Base-by-base conservation (phyloP, 2,329 filamentous ascomycete genomes). In the Byssochlamys sp. region DNA sequence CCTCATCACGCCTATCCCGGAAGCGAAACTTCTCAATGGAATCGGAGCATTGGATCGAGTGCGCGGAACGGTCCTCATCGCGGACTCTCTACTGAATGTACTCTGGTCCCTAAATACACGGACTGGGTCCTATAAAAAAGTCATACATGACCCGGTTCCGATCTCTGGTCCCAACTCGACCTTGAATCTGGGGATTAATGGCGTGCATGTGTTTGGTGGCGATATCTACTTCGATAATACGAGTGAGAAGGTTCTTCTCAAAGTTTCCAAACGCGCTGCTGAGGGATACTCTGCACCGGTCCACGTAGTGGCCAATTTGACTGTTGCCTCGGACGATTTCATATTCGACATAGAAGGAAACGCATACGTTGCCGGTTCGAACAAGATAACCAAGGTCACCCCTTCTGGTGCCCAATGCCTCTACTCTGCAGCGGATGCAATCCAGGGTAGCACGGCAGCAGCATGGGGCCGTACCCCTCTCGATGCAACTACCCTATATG, bases 11-110 rank as follows among this genome's bases (percentile, higher is more conserved):
- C 39, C 14, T 11, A 56, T 65, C 14, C 61, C 60, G 0, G 49
- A 59, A 26, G 62, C 63, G 1, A 54, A 59, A 12, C 58, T 62
- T 54, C 56, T 65, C 4, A 66, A 66, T 25, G 62, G 62, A 9
- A 53, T 65, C 25, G 55, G 63, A 9, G 55, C 60, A 6, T 27
- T 66, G 12, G 61, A 59, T 7, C 45, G 27, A 3, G 54, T 52
- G 6, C 55, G 50, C 4, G 55, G 62, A n/a, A 57, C 57, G 1
- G 59, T 66, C 19, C 53, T 65, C 0, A 55, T 60, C 5, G 62
- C 58, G 1, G 64, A 66, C 28, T 60, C 63, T 4, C 25, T 57
- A 2, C 55, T 63, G 1, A 63, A 63, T 2, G 35, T 51, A 2
- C 25, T 66, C 1, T 65, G 60, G n/a, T 55, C 56, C 6, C 51